A percentile compares a stretch with the other conserved stretches of the same genome.
These are phyloP conservation scores for Neoboletus magnificus DNA, from an alignment of 768 basidiomycete genomes.

Conservation along the genomic window DNA sequence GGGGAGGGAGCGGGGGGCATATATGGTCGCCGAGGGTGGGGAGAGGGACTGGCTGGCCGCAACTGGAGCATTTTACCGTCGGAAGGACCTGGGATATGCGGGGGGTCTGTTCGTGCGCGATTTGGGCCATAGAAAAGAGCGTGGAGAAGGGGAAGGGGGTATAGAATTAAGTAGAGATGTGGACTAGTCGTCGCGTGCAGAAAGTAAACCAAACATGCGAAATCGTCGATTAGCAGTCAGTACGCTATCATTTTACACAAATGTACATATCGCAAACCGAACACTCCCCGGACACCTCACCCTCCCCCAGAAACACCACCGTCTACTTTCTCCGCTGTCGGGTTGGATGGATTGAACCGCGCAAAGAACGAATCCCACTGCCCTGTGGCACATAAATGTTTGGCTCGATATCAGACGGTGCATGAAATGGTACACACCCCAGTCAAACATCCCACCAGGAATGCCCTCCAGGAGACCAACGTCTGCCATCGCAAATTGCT, in stretches of 20 bases:
- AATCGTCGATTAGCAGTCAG: slow-evolving; percentile 13
- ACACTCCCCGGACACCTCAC: neutral
- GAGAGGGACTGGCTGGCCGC: slow-evolving; percentile 66
- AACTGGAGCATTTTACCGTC: slow-evolving; percentile 81
- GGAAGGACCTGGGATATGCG: slow-evolving; percentile 68
- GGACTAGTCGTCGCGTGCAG: slow-evolving; percentile 4
- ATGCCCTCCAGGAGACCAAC: slow-evolving; percentile 72
- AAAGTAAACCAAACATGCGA: neutral
- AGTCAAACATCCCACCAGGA: slow-evolving; percentile 84
- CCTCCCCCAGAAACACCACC: neutral
- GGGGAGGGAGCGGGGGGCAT: slow-evolving; percentile 54
- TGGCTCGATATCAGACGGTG: neutral
- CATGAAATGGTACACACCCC: slow-evolving; percentile 52
- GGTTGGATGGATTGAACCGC: slow-evolving; percentile 40
- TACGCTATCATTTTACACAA: slow-evolving; percentile 5
- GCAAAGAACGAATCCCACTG: slow-evolving; percentile 85
- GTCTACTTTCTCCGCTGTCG: slow-evolving; percentile 3
- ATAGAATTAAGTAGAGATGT: slow-evolving; percentile 23
- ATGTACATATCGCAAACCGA: slow-evolving; percentile 17
- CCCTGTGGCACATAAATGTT: slow-evolving; percentile 38
- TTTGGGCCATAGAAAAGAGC: slow-evolving; percentile 28
- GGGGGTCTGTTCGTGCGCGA: slow-evolving; percentile 15
- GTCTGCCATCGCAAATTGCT: slow-evolving; percentile 65
- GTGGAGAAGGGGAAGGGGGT: slow-evolving; percentile 15
- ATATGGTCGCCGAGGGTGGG: slow-evolving; percentile 73